A percentile compares a stretch with the other conserved stretches of the same genome.
phyloP scores from a whole-genome alignment of 371 early-diverging fungal genomes.

The Massospora cicadina region DNA sequence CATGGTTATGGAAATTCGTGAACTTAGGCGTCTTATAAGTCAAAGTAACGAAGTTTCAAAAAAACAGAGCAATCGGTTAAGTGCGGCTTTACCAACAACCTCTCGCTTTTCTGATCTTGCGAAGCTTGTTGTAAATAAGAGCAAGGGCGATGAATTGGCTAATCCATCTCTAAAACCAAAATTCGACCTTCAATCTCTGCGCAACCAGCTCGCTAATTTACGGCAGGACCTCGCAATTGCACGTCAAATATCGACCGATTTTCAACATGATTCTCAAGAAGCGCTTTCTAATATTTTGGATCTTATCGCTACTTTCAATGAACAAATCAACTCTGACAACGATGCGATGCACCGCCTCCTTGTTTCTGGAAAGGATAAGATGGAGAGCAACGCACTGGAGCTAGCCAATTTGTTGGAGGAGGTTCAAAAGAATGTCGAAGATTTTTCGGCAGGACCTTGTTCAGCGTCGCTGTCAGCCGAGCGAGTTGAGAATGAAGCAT shows the following conservation, averaged over 20 bases:
- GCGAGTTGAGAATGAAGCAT: constrained; percentile 26
- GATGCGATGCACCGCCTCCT: constrained; percentile 24
- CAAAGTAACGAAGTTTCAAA: constrained; percentile 15
- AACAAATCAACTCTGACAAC: constrained; percentile 15
- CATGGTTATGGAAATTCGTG: constrained; percentile 20
- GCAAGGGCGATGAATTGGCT: constrained; percentile 7
- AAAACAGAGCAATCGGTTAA: constrained; percentile 15
- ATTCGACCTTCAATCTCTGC: neutral
- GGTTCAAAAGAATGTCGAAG: constrained; percentile 47
- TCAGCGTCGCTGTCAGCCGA: constrained; percentile 43
- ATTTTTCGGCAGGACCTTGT: constrained; percentile 59
- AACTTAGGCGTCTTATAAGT: constrained; percentile 18
- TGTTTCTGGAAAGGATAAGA: constrained; percentile 31
- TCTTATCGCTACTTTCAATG: constrained; percentile 19
- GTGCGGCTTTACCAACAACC: constrained; percentile 1
- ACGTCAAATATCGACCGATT: constrained; percentile 14
- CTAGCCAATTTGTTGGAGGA: constrained; percentile 40
- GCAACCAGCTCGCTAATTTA: constrained; percentile 7
- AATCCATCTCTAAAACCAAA: neutral
- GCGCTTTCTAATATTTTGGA: constrained; percentile 18
- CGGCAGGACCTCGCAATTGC: neutral
- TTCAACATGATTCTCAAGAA: constrained; percentile 21
- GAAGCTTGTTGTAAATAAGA: neutral
- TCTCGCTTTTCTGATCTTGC: constrained; percentile 3
- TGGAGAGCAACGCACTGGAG: constrained; percentile 30